phyloP scores from a whole-genome alignment of 192 early-diverging fungal genomes.

The Phlyctochytrium arcticum region DNA sequence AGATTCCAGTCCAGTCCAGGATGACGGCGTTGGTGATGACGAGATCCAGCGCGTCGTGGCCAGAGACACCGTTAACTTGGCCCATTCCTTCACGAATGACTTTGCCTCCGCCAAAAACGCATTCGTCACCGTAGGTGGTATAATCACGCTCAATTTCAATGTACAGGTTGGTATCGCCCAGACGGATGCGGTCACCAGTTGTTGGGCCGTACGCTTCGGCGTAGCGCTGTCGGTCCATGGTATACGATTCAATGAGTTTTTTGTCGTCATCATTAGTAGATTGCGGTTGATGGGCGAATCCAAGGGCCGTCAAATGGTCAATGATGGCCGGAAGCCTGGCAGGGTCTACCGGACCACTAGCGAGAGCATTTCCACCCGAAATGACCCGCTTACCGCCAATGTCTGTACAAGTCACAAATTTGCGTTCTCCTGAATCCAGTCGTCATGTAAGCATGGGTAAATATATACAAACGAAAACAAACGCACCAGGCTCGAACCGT shows the following conservation, averaged over 20 bases:
- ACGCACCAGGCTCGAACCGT: conserved; percentile 80
- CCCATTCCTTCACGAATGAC: conserved; percentile 97
- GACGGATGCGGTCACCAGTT: conserved; percentile 78
- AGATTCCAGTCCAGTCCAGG: conserved; percentile 90
- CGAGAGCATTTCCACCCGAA: conserved; percentile 80
- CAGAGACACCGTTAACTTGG: conserved; percentile 60
- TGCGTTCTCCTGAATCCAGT: conserved; percentile 64
- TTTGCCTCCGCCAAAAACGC: conserved; percentile 84
- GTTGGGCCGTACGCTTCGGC: conserved; percentile 92
- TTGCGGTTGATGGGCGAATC: conserved; percentile 65
- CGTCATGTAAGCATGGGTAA: neutral
- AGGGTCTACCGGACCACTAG: conserved; percentile 66
- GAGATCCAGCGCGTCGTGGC: conserved; percentile 77
- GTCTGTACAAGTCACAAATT: conserved; percentile 74
- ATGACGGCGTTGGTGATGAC: conserved; percentile 95
- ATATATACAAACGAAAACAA: neutral
- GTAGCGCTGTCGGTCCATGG: conserved; percentile 77
- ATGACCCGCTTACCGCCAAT: conserved; percentile 80
- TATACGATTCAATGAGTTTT: conserved; percentile 49
- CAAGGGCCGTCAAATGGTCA: conserved; percentile 36
- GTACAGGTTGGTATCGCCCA: conserved; percentile 83
- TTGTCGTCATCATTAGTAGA: conserved; percentile 34
- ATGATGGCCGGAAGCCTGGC: conserved; percentile 47
- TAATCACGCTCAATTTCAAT: conserved; percentile 85
- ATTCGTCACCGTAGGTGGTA: conserved; percentile 91